A percentile compares a stretch with the other conserved stretches of the same genome.
phyloP scores from a whole-genome alignment of 306 rosid genomes.

The Crataegus laevigata region DNA sequence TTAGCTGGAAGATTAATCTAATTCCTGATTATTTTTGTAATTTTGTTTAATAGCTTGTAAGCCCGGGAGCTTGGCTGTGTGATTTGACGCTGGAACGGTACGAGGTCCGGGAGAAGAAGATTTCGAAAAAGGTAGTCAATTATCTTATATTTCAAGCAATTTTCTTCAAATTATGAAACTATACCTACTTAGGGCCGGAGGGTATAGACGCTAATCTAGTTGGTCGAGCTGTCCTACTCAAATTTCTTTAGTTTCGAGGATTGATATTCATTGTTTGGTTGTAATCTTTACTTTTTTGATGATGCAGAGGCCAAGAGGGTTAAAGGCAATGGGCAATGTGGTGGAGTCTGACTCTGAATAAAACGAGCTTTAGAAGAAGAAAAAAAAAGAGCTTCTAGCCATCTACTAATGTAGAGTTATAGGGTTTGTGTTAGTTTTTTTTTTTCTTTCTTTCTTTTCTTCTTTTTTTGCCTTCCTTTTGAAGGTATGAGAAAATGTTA shows the following conservation, averaged over 20 bases:
- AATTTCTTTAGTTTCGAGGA: background rate
- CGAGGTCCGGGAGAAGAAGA: constrained; percentile 93
- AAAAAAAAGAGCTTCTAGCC: background rate
- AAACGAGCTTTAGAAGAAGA: background rate
- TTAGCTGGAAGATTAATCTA: background rate
- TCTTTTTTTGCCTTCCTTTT: background rate
- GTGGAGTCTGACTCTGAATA: constrained; percentile 84
- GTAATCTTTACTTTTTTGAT: background rate
- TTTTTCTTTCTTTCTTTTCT: background rate
- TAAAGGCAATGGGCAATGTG: constrained; percentile 88
- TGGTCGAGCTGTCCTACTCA: no score
- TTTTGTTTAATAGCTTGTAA: constrained; percentile 27
- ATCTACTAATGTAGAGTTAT: constrained; percentile 1
- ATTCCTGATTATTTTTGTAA: background rate
- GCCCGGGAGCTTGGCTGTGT: constrained; percentile 82
- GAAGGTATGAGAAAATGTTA: constrained; percentile 24
- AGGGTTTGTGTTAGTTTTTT: background rate
- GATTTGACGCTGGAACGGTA: constrained; percentile 82
- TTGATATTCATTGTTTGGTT: background rate
- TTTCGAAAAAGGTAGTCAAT: constrained; percentile 55
- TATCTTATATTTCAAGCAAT: background rate
- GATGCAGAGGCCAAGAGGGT: constrained; percentile 84
- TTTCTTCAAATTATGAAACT: no score
- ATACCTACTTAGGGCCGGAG: background rate
- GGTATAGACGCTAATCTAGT: background rate